phyloP scores from a whole-genome alignment of 2,329 filamentous ascomycete species.

The Colletotrichum sp. region DNA sequence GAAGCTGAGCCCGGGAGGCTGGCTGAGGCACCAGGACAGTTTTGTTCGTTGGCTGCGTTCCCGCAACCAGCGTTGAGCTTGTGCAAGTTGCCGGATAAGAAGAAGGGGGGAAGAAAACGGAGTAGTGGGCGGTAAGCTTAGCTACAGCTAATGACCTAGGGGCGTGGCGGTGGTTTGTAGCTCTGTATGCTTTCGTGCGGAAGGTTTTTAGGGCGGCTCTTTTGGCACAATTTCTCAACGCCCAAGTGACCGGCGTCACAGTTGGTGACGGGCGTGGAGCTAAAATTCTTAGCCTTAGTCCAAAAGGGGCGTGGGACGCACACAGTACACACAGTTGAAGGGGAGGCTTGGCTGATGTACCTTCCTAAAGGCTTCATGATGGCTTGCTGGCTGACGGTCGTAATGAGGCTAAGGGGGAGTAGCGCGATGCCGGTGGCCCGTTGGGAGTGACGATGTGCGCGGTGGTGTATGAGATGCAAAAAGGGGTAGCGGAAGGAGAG shows the following conservation, averaged over 20 bases:
- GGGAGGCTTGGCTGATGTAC: not conserved
- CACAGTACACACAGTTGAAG: constrained; percentile 17
- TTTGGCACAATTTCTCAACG: not conserved
- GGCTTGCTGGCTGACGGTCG: constrained; percentile 11
- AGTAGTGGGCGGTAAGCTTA: not conserved
- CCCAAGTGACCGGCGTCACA: not conserved
- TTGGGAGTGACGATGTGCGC: not conserved
- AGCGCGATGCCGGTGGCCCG: not conserved
- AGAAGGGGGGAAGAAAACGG: not conserved
- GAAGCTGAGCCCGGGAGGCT: not conserved
- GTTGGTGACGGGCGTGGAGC: constrained; percentile 1
- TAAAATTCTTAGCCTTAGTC: not conserved
- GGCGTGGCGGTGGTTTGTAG: not conserved
- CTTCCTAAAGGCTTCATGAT: not conserved
- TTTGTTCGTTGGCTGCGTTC: not conserved
- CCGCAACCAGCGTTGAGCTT: constrained; percentile 1
- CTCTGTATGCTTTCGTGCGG: constrained; percentile 3
- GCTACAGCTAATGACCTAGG: not conserved
- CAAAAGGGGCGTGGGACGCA: not conserved
- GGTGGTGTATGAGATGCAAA: not conserved
- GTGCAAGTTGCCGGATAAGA: not conserved
- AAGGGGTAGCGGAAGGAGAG: constrained; percentile 5
- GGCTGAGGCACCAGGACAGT: not conserved
- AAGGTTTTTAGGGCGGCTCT: not conserved
- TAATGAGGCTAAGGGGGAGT: not conserved